phyloP scores from a whole-genome alignment of 177 flowering plant species.

The Vitis hybrid region DNA sequence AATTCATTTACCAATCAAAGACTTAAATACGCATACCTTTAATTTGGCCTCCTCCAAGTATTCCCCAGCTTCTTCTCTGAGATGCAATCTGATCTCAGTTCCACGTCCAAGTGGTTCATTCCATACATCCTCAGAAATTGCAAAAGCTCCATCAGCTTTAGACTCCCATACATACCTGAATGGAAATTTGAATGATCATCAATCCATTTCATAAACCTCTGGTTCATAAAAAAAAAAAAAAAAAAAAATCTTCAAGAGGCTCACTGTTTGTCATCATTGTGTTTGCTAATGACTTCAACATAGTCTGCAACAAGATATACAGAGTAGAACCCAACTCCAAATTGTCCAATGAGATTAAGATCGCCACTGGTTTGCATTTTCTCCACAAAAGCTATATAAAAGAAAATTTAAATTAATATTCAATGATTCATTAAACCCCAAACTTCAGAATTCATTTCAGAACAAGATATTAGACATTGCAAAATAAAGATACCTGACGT shows the following conservation, averaged over 20 bases:
- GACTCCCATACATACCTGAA: conserved; percentile 97
- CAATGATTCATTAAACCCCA: not conserved
- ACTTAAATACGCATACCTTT: conserved; percentile 48
- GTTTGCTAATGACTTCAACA: conserved; percentile 96
- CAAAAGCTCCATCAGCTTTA: conserved; percentile 97
- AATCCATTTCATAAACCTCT: not conserved
- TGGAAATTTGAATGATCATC: not conserved
- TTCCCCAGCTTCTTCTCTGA: conserved; percentile 91
- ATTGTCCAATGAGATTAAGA: conserved; percentile 94
- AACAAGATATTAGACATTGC: not conserved
- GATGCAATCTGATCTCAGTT: conserved; percentile 90
- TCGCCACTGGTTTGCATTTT: conserved; percentile 95
- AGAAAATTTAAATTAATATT: conserved; percentile 3
- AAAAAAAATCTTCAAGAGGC: conserved; percentile 9
- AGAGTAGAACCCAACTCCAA: conserved; percentile 99
- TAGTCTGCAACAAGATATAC: conserved; percentile 97
- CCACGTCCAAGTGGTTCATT: conserved; percentile 99
- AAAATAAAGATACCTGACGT: conserved; percentile 70
- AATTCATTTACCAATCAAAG: no score
- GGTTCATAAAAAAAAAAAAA: not conserved
- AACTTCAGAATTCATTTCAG: not conserved
- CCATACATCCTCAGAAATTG: conserved; percentile 86
- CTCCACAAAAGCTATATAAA: conserved; percentile 85
- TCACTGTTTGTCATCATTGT: conserved; percentile 97
- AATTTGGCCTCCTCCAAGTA: conserved; percentile 87